Evolutionary conservation across 2,329 filamentous ascomycete genomes (phyloP), one percentile per base, ranked within the genome.

Genomic region (Sarocladium strictum): DNA sequence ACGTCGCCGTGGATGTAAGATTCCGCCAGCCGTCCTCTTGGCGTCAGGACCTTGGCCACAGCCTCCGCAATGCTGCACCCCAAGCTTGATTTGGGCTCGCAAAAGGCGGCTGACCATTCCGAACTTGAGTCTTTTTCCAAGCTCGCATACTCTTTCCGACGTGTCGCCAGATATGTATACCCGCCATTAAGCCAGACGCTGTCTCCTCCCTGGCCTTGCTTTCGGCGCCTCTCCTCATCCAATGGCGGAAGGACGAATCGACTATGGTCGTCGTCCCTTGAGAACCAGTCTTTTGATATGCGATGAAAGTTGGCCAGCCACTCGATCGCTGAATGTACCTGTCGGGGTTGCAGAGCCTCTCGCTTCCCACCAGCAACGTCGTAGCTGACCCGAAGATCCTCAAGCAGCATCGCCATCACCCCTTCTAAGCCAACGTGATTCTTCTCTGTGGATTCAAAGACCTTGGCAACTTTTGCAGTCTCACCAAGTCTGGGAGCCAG

Each of bases 1-100:
- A 87, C 83, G 55, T 88, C 85, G 7, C 85, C 85, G 60, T 88
- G 85, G 7, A 88, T 80, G 15, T 81, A 73, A 0, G 83, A 84
- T 58, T 85, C 74, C 1, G 73, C 71, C 0, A 68, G 55, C 14
- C 73, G 64, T 7, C 72, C 73, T 4, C 62, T 64, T 0, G 80
- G 79, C 0, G 71, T 73, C 12, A 85, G 67, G 12, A 80, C 73
- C 0, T 65, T 58, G 1, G 83, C 81, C 2, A 75, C 81, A 56
- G 76, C 65, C 58, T 85, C 78, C 0, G 81, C 76, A 0, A 79
- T 62, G 0, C 21, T 53, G 23, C 32, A 38, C 7, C 23, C 33
- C 21, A 53, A 23, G 21, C 10, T 29, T 5, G 19, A 45, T 45
- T 15, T 45, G 60, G 19, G 54, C 65, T 59, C 56, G 40, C 81